Base-by-base conservation (phyloP, 2,329 filamentous ascomycete species). In the Setomelanomma holmii region DNA sequence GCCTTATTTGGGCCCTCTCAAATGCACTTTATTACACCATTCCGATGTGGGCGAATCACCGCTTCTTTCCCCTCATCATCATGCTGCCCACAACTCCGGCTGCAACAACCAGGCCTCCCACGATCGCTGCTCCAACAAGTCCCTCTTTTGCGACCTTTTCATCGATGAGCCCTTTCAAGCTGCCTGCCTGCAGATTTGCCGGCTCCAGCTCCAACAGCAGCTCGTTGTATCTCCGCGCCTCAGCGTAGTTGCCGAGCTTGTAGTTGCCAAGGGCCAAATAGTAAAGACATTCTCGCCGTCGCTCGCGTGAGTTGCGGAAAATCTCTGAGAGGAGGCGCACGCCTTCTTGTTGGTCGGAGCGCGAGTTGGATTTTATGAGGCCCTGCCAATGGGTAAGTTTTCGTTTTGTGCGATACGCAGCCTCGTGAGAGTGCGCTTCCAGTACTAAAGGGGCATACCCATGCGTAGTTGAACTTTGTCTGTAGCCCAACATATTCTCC, bases 391-490 rank as follows among this genome's bases (percentile, higher is more conserved):
- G 27, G 27, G 10, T 6, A 30, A 14, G 10, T 14, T 8, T 6
- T 14, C 10, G 2, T 14, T 30, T 14, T 6, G 27, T 30, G 27
- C 14, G 27, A 30, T 6, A 14, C 3, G 27, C 27, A 30, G 27
- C 27, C 14, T 40, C 17, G 47, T 63, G 19, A 64, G 57, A 35
- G 14, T 22, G 22, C 6, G 22, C n/a, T 35, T 35, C n/a, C 20
- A 21, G 36, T 21, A 40, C 43, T 49, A 23, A 47, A 49, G 49
- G 49, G 35, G 40, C 27, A 36, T 85, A 96, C 92, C 95, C 95
- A 99, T 73, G 95, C 93, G 76, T 93, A 98, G 86, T 99, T 99
- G 85, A 99, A 99, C 75, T 98, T 98, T 56, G 95, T 99, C 78
- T 99, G 95, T 35, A 99, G 86, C 54, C 93, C 93, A 55, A 96